phyloP scores from a whole-genome alignment of 1,139 yeast genomes.

The Yamadazyma pseudoaaseri region DNA sequence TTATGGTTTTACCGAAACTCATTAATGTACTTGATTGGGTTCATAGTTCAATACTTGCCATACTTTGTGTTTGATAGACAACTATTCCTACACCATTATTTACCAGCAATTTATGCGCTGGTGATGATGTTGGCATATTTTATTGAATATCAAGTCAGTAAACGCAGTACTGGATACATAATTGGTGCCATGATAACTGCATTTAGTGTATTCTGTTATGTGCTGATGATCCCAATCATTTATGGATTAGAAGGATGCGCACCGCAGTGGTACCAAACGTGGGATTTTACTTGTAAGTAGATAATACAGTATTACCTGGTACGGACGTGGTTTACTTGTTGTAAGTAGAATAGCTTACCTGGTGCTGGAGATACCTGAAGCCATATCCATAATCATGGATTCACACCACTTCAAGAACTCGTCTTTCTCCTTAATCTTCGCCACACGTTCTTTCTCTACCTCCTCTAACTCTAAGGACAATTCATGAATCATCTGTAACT shows the following conservation, averaged over 20 bases:
- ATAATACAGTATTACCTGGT: no score
- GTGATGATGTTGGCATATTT: conserved; percentile 32
- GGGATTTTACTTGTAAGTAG: conserved; percentile 45
- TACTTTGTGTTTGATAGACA: conserved; percentile 32
- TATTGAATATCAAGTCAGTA: conserved; percentile 28
- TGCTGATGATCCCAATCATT: conserved; percentile 29
- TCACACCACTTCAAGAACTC: conserved; percentile 65
- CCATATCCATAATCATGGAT: conserved; percentile 60
- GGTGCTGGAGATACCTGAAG: conserved; percentile 51
- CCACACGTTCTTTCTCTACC: conserved; percentile 59
- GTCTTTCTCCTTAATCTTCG: conserved; percentile 66
- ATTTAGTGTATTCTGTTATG: conserved; percentile 17
- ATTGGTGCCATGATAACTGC: conserved; percentile 16
- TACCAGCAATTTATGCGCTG: conserved; percentile 34
- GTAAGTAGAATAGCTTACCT: no score
- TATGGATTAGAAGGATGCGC: conserved; percentile 36
- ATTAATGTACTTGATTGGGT: conserved; percentile 31
- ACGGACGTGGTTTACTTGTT: no score
- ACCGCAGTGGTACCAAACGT: conserved; percentile 30
- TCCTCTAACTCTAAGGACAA: conserved; percentile 62
- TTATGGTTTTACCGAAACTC: conserved; percentile 21
- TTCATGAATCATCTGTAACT: conserved; percentile 60
- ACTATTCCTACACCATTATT: conserved; percentile 39
- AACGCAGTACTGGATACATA: conserved; percentile 20
- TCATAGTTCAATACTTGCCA: conserved; percentile 37